Base-by-base conservation (phyloP, 2,329 filamentous ascomycete genomes). In the Monosporascus sp. region DNA sequence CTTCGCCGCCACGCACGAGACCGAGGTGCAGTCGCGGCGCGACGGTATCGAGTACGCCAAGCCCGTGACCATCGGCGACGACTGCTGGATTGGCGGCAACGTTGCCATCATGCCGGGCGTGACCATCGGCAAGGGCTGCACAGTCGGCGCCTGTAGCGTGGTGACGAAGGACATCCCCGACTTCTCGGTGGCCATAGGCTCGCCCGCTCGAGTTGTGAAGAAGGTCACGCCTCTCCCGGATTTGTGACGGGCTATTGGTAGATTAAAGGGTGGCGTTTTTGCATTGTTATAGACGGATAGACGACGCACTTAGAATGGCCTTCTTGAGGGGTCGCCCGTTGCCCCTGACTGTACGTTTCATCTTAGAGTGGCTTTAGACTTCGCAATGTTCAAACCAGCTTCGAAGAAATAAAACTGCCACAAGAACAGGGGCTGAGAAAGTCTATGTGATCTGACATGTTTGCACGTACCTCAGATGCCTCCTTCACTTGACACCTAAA, bases 1-100 rank as follows among this genome's bases (percentile, higher is more conserved):
- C 52, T 89, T 83, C 64, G 81, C 83, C 2, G 89, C 82, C 1
- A 87, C 83, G 0, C 89, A 94, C 67, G 87, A 89, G 48, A 74
- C 87, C 0, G 87, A 87, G 59, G 74, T 79, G 1, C 71, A 73
- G 51, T 75, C 72, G 2, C 73, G 78, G 19, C 69, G 77, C 24
- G 72, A 78, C 38, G 68, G 68, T 17, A 68, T 78, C 51, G 77
- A 79, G 58, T 80, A 74, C 53, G 78, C 76, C 0, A 67, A 66
- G 16, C 66, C 72, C 3, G 73, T 82, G 38, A 65, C 59, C 3
- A 80, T 82, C 37, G 78, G 73, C 1, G 73, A 80, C 47, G 78
- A 82, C 61, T 81, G 78, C 62, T 82, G 79, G 78, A 77, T 82
- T 52, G 79, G 79, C 1, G 77, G 74, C 9, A 73, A 76, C 52